Evolutionary conservation across 208 protist species (phyloP), one percentile per base, ranked within the genome.

Genomic region (Crithidia thermophila): DNA sequence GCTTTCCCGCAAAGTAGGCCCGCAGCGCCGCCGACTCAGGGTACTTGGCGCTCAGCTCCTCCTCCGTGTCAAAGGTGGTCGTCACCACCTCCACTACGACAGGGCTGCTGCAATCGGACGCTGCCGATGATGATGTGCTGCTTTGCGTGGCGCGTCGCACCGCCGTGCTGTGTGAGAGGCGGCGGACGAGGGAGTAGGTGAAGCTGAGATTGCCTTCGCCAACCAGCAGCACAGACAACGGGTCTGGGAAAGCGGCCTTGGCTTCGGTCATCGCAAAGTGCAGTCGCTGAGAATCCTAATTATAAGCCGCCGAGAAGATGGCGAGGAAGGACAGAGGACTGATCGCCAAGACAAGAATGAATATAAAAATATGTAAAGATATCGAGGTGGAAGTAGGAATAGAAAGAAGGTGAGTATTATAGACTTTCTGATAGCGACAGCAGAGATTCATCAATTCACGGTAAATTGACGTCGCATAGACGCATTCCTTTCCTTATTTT

Each of bases 151-250:
- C 57, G 42, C 52, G 53, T 4, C 55, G 69, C 28, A 69, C 33
- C 5, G 39, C 68, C 14, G 43, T 46, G 43, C 59, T 70, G 50
- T 53, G 58, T 20, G 72, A 67, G 0, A 90, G 57, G 5, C 77
- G 79, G 16, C 79, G 81, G 0, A 90, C 78, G 9, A 90, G 67
- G 5, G 77, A 64, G 58, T 87, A 79, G 14, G 78, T 40, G 57
- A 87, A 90, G 61, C 68, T 82, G 9, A 90, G 40, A 42, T 90
- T 87, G 23, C 84, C 84, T 40, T 90, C 80, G 1, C 84, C 84
- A 13, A 90, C 46, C 7, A 90, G 72, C 23, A 90, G 53, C 27
- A 90, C 74, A 7, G 45, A 57, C 14, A 75, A 51, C 13, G 53
- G 25, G 28, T 75, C 60, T 0, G 68, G 68, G 2, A 63, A 60